Evolutionary conservation across 805 yeast genomes (phyloP), one percentile per base, ranked within the genome.

Genomic region (Monosporozyma unispora): DNA sequence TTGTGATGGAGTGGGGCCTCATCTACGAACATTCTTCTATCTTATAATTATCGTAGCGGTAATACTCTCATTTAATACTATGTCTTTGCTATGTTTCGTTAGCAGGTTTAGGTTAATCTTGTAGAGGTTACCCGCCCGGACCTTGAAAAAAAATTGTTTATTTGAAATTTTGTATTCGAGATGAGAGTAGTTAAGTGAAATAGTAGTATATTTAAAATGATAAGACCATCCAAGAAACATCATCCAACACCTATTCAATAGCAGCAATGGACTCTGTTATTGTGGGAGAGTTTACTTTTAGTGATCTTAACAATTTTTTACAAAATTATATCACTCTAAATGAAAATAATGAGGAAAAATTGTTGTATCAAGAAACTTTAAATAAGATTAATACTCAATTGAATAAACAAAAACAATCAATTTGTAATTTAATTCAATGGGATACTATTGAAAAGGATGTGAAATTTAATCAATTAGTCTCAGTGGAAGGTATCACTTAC

Each of bases 401-500:
- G 22, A 22, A 44, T 12, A 33, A 44, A 19, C 21, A 44, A 9
- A 33, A 31, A 29, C 22, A 16, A 6, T 11, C 39, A 7, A 29
- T 44, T 19, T 18, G 25, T 10, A 18, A 44, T 12, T 21, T 39
- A 14, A 10, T 3, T 3, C 11, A 39, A 21, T 39, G 42, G 42
- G 16, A 39, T 19, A 8, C n/a, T 4, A 22, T 35, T 8, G 18
- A 31, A 14, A 14, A 31, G 3, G 16, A 18, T 18, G 33, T 8
- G 6, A 45, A 48, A 22, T 44, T 46, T 10, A 41, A 33, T 14
- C 33, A 45, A 7, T 29, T 48, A 16, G 53, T 76, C 23, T 57
- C 68, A 1, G 53, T 79, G 38, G 69, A 81, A 47, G 73, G 71
- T 19, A 59, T 70, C 7, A 59, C 67, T 10, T 73, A 70, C 55